Conservation (phyloP, 495 filamentous ascomycete genomes). For the Monascus purpureus region DNA sequence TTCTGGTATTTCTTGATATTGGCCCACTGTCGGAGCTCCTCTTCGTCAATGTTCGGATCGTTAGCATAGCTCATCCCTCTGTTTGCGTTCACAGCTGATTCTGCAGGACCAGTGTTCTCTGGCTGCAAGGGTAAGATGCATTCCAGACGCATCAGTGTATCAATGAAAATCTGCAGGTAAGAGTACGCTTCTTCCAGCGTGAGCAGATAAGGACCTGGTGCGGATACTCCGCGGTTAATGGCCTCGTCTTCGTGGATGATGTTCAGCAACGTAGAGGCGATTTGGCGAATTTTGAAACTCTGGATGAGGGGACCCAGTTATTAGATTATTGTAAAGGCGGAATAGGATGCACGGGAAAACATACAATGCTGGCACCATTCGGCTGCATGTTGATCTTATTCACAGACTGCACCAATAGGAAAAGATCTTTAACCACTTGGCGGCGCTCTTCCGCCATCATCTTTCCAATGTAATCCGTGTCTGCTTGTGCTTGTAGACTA, state of each 20-base stretch:
- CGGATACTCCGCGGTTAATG: slow-evolving; percentile 5
- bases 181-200: slow-evolving; percentile 40
- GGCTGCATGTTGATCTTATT: slow-evolving; percentile 72
- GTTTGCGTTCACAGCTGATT: slow-evolving; percentile 16
- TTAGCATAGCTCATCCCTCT: slow-evolving; percentile 33
- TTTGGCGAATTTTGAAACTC: slow-evolving; percentile 57
- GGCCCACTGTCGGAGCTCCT: slow-evolving; percentile 57
- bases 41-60: slow-evolving; percentile 50
- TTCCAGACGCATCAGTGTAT: slow-evolving; percentile 58
- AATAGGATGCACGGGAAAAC: slow-evolving; percentile 6
- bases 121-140: slow-evolving; percentile 10
- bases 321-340: slow-evolving; percentile 1
- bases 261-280: slow-evolving; percentile 61
- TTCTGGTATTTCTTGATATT: slow-evolving; percentile 60
- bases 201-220: slow-evolving; percentile 18
- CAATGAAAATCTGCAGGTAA: slow-evolving; percentile 51
- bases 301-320: slow-evolving; percentile 5
- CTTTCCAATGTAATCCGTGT: slow-evolving; percentile 32
- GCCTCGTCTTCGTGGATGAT: slow-evolving; percentile 33
- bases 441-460: slow-evolving; percentile 57
- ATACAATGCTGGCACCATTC: slow-evolving; percentile 56
- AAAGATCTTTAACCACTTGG: slow-evolving; percentile 58
- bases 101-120: slow-evolving; percentile 6
- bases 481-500: slow-evolving; percentile 18
- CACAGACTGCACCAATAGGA: slow-evolving; percentile 54